phyloP scores from a whole-genome alignment of 305 asterid genomes.

The Solanum chacoense region DNA sequence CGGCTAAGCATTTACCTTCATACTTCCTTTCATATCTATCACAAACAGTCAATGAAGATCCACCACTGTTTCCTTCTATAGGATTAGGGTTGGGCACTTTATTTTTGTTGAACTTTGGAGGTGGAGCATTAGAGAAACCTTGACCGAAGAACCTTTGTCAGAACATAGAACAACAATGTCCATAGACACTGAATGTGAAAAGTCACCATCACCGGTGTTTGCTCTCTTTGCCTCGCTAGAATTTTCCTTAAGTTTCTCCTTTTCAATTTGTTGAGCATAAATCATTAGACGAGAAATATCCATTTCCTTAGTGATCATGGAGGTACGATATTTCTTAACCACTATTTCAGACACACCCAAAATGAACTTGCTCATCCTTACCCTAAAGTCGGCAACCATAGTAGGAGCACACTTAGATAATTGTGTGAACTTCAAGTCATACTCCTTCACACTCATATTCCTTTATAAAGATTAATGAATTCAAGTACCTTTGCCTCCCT shows the following conservation, averaged over 20 bases:
- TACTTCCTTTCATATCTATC: background rate
- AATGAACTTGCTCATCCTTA: background rate
- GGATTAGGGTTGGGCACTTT: background rate
- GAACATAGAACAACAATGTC: background rate
- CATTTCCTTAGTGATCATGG: background rate
- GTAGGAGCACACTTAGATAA: background rate
- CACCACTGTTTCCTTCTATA: background rate
- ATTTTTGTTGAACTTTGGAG: background rate
- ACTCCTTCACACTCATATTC: background rate
- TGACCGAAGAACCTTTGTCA: background rate
- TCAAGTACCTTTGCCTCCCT: background rate
- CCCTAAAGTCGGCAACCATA: background rate
- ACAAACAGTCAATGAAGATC: background rate
- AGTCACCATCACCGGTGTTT: background rate
- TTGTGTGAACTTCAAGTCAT: background rate
- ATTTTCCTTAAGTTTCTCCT: too few species aligned
- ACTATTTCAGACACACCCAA: background rate
- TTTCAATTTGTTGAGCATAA: background rate
- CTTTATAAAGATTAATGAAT: too few species aligned
- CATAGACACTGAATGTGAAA: background rate
- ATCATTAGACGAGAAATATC: background rate
- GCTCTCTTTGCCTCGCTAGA: background rate
- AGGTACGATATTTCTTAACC: background rate
- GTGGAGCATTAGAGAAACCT: background rate
- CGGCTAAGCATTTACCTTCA: background rate